These are phyloP conservation scores for Diplocarpon mali DNA, from an alignment of 2,329 filamentous ascomycete species.

Conservation along the genomic window DNA sequence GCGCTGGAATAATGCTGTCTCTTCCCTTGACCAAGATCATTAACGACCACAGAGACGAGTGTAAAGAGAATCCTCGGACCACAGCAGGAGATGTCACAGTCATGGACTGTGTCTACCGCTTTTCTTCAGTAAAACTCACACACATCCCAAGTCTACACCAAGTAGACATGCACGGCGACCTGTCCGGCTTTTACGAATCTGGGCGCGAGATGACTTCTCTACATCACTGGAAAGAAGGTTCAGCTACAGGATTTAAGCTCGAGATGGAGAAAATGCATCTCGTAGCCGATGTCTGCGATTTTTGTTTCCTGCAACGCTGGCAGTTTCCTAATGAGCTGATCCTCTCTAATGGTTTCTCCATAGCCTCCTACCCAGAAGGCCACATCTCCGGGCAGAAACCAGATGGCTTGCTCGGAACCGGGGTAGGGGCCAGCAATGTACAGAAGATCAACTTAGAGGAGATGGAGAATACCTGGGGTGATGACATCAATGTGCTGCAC, in stretches of 20 bases:
- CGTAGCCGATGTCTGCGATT: slow-evolving; percentile 25
- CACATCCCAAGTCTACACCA: slow-evolving; percentile 22
- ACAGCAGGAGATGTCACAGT: slow-evolving; percentile 25
- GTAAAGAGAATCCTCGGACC: slow-evolving; percentile 20
- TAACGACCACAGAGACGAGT: slow-evolving; percentile 20
- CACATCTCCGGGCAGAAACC: slow-evolving; percentile 14
- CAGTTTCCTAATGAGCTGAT: slow-evolving; percentile 33
- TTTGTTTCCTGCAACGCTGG: slow-evolving; percentile 36
- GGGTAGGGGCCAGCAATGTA: slow-evolving; percentile 9
- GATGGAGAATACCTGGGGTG: slow-evolving; percentile 31
- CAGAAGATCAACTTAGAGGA: slow-evolving; percentile 25
- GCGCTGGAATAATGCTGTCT: slow-evolving; percentile 23
- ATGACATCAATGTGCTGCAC: slow-evolving; percentile 35
- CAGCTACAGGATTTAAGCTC: slow-evolving; percentile 18
- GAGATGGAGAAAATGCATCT: slow-evolving; percentile 26
- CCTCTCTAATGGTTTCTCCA: slow-evolving; percentile 36
- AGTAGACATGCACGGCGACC: slow-evolving; percentile 25
- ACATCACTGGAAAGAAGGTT: slow-evolving; percentile 26
- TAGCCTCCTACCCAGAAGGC: slow-evolving; percentile 29
- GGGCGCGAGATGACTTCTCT: slow-evolving; percentile 23
- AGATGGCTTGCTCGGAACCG: slow-evolving; percentile 6
- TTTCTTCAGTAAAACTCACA: slow-evolving; percentile 20
- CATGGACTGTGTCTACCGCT: slow-evolving; percentile 24
- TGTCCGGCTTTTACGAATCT: slow-evolving; percentile 26
- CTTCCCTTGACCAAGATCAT: slow-evolving; percentile 20